Percentiles rank a stretch among this genome's conserved stretches.
Evolutionary conservation across 805 yeast species (phyloP).

Genomic region (Ogataea sp.): DNA sequence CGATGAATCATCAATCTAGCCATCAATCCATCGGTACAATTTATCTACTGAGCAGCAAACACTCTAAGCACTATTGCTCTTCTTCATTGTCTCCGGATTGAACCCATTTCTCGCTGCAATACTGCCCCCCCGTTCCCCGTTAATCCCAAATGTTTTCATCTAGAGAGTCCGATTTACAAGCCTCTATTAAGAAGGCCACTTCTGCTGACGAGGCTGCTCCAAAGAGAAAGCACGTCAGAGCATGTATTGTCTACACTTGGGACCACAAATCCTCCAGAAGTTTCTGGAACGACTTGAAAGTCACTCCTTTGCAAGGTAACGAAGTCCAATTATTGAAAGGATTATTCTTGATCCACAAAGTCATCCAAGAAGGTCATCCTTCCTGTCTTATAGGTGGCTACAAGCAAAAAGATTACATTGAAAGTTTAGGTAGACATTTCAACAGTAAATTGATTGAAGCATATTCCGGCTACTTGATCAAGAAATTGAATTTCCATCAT

Average conservation of each 20-base stretch:
- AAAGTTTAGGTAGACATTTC: slow-evolving; percentile 55
- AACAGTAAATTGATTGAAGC: slow-evolving; percentile 58
- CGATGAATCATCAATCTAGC: too few species aligned
- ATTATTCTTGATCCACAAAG: slow-evolving; percentile 78
- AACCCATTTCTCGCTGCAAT: too few species aligned
- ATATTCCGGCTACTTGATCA: slow-evolving; percentile 60
- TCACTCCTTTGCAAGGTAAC: slow-evolving; percentile 72
- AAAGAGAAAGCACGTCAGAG: slow-evolving; percentile 90
- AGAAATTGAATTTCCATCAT: slow-evolving; percentile 76
- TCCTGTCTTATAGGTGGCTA: slow-evolving; percentile 74
- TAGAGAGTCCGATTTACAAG: slow-evolving; percentile 32
- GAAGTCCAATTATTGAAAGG: slow-evolving; percentile 84
- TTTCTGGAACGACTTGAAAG: slow-evolving; percentile 77
- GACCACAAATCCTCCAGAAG: slow-evolving; percentile 80
- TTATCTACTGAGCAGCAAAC: too few species aligned
- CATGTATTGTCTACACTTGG: slow-evolving; percentile 95
- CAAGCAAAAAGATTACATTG: slow-evolving; percentile 69
- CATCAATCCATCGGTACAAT: too few species aligned
- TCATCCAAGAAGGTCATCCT: slow-evolving; percentile 97
- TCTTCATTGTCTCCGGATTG: too few species aligned
- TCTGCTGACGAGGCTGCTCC: slow-evolving; percentile 85
- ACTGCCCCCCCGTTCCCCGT: not conserved
- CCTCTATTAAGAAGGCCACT: slow-evolving; percentile 74
- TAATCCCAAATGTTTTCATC: not conserved
- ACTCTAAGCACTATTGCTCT: too few species aligned